Evolutionary conservation across 768 basidiomycete species (phyloP).

Genomic region (Amanita rubescens): DNA sequence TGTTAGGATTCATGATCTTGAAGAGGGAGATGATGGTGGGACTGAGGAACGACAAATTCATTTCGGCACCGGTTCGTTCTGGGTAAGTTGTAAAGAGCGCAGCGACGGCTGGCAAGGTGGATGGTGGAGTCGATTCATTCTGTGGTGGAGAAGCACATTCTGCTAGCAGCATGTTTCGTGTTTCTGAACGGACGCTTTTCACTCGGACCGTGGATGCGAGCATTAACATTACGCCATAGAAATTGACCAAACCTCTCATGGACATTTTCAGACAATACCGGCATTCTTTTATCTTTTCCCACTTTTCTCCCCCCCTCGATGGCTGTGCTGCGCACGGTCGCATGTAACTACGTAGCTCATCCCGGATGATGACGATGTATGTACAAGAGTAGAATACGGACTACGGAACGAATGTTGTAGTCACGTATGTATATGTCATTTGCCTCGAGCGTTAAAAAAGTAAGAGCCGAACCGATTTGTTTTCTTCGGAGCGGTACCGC

Average conservation of each 20-base stretch:
- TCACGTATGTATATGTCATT: not conserved
- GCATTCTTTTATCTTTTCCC: not conserved
- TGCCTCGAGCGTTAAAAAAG: not conserved
- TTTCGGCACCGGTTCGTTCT: conserved; percentile 81
- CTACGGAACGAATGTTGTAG: not conserved
- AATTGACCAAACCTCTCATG: not conserved
- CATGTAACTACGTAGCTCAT: conserved; percentile 6
- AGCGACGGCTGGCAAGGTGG: conserved; percentile 63
- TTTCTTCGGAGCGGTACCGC: not conserved
- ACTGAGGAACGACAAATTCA: conserved; percentile 50
- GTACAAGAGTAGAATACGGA: conserved; percentile 5
- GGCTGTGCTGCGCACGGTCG: too few relatives aligned
- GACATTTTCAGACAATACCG: not conserved
- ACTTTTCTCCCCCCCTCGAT: not conserved
- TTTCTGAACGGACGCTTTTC: not conserved
- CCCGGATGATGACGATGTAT: conserved; percentile 5
- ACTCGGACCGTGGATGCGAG: not conserved
- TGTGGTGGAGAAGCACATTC: conserved; percentile 78
- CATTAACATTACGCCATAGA: not conserved
- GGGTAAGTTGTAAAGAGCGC: conserved; percentile 58
- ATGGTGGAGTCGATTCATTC: conserved; percentile 71
- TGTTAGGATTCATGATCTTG: conserved; percentile 47
- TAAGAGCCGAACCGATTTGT: not conserved
- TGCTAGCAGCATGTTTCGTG: conserved; percentile 36
- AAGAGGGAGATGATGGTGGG: conserved; percentile 58